Conservation (phyloP, 352 stramenopile species). For the Phytophthora lateralis region DNA sequence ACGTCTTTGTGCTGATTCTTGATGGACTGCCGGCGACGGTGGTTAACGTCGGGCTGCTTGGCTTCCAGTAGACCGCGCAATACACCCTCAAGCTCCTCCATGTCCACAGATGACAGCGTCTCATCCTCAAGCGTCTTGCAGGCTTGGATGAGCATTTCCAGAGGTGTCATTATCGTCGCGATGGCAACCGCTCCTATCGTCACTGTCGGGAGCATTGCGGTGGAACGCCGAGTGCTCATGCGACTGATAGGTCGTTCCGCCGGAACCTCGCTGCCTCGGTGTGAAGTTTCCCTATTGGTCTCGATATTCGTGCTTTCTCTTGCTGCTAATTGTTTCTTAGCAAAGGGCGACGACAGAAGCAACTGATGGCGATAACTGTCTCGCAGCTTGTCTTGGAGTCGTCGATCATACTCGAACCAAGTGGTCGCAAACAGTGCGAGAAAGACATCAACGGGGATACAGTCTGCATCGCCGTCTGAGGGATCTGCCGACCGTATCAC, state of each 20-base stretch:
- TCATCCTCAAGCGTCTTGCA: slow-evolving; percentile 46
- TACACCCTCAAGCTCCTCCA: slow-evolving; percentile 45
- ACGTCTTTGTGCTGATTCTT: slow-evolving; percentile 1
- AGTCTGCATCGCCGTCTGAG: slow-evolving; percentile 16
- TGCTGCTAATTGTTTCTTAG: slow-evolving; percentile 18
- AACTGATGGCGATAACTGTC: slow-evolving; percentile 53
- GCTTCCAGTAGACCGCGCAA: slow-evolving; percentile 44
- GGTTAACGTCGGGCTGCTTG: slow-evolving; percentile 34
- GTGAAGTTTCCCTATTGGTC: not conserved
- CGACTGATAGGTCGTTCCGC: slow-evolving; percentile 4
- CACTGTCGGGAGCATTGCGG: slow-evolving; percentile 13
- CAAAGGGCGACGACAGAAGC: slow-evolving; percentile 37
- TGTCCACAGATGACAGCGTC: slow-evolving; percentile 43
- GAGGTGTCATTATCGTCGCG: slow-evolving; percentile 19
- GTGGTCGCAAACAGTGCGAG: slow-evolving; percentile 50
- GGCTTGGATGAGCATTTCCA: slow-evolving; percentile 44
- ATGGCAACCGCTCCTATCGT: slow-evolving; percentile 15
- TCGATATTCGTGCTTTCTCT: not conserved
- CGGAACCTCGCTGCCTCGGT: not conserved
- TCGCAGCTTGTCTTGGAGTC: slow-evolving; percentile 47
- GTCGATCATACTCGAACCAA: slow-evolving; percentile 56
- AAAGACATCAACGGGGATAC: slow-evolving; percentile 51
- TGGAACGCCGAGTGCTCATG: slow-evolving; percentile 15
- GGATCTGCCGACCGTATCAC: slow-evolving; percentile 5
- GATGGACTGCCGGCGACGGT: slow-evolving; percentile 3